phyloP scores from a whole-genome alignment of 805 yeast genomes.

The Spathaspora sp. region DNA sequence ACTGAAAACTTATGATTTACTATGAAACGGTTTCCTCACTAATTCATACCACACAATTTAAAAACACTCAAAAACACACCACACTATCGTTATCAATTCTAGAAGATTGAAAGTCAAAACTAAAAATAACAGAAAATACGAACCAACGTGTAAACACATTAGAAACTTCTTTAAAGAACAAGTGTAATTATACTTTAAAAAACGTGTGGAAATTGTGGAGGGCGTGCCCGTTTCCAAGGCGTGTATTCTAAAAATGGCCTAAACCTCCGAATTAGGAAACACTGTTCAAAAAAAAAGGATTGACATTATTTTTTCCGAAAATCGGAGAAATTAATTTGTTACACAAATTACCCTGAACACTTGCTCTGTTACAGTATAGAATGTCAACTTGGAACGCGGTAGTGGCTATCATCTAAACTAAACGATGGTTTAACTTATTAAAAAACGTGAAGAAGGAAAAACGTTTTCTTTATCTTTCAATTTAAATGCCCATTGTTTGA shows the following conservation, averaged over 20 bases:
- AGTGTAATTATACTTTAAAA: too few species aligned
- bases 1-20: too few species aligned
- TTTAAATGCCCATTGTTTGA: background rate
- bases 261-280: background rate
- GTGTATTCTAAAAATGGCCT: background rate
- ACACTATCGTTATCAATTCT: too few species aligned
- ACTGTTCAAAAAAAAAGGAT: background rate
- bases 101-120: too few species aligned
- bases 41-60: too few species aligned
- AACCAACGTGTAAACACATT: too few species aligned
- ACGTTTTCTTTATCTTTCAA: background rate
- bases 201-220: background rate
- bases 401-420: background rate
- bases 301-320: background rate
- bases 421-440: background rate
- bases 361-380: background rate
- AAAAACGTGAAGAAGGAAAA: background rate
- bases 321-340: background rate
- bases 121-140: too few species aligned
- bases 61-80: too few species aligned
- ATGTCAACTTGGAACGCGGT: background rate
- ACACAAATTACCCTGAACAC: background rate
- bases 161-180: too few species aligned
- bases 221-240: background rate
- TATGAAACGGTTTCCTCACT: too few species aligned